phyloP scores from a whole-genome alignment of 768 basidiomycete species.

The Phanerodontia chrysosporium region DNA sequence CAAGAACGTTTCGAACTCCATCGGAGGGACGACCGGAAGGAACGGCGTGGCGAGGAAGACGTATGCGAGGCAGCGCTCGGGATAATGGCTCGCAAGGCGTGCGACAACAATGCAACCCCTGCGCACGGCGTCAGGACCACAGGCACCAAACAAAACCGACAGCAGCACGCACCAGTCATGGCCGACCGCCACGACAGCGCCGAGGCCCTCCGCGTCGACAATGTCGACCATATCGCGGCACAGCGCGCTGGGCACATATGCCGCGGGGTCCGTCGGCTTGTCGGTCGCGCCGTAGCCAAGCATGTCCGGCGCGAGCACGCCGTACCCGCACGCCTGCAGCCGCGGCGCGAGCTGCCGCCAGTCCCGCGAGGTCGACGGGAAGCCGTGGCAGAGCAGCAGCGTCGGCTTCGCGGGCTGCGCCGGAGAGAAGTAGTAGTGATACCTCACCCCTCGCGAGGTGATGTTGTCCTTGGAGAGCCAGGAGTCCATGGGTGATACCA shows the following conservation, averaged over 20 bases:
- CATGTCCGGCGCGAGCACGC: slow-evolving; percentile 43
- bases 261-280: slow-evolving; percentile 30
- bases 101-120: slow-evolving; percentile 12
- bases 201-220: slow-evolving; percentile 25
- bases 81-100: slow-evolving; percentile 32
- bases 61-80: slow-evolving; percentile 36
- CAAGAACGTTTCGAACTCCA: slow-evolving; percentile 5
- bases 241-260: slow-evolving; percentile 24
- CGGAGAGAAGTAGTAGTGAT: slow-evolving; percentile 31
- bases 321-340: slow-evolving; percentile 37
- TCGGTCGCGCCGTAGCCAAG: slow-evolving; percentile 44
- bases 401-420: slow-evolving; percentile 29
- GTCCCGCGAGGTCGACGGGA: slow-evolving; percentile 36
- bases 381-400: slow-evolving; percentile 42
- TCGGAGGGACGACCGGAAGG: too few relatives aligned
- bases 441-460: slow-evolving; percentile 30
- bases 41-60: slow-evolving; percentile 32
- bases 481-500: slow-evolving; percentile 9
- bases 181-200: slow-evolving; percentile 27
- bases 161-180: slow-evolving; percentile 30
- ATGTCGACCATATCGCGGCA: slow-evolving; percentile 31
- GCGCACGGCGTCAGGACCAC: slow-evolving; percentile 16
- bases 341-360: slow-evolving; percentile 39
- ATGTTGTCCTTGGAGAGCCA: slow-evolving; percentile 27
- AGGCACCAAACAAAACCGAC: background rate